A percentile compares a stretch with the other conserved stretches of the same genome.
phyloP scores from a whole-genome alignment of 2,329 filamentous ascomycete genomes.

The Cytospora piceae region DNA sequence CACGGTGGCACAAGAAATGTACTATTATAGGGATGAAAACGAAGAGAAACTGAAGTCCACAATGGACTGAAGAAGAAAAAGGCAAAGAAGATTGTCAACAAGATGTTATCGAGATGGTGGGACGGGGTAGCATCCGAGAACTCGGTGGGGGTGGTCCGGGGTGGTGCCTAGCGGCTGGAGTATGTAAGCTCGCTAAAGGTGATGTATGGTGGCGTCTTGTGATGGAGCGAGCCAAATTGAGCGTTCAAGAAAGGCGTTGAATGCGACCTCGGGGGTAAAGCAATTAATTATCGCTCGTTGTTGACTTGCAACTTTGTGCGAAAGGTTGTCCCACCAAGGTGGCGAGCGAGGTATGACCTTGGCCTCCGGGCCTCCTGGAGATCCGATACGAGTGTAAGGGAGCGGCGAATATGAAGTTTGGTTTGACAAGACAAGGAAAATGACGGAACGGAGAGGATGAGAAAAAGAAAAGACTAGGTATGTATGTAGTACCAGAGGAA shows the following conservation, averaged over 20 bases:
- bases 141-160: conserved; percentile 19
- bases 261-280: conserved; percentile 3
- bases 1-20: conserved; percentile 15
- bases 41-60: conserved; percentile 10
- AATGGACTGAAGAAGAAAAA: conserved; percentile 16
- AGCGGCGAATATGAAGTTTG: conserved; percentile 1
- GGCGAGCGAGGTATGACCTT: conserved; percentile 4
- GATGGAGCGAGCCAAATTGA: conserved; percentile 25
- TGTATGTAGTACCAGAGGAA: not conserved
- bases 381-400: not conserved
- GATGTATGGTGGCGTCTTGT: conserved; percentile 28
- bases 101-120: conserved; percentile 30
- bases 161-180: conserved; percentile 22
- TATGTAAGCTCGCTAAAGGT: conserved; percentile 31
- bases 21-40: conserved; percentile 15
- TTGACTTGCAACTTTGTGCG: not conserved
- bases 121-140: conserved; percentile 28
- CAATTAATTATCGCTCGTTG: not conserved
- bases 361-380: not conserved
- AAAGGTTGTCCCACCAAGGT: conserved; percentile 4
- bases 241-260: conserved; percentile 25
- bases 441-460: not conserved
- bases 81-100: conserved; percentile 22
- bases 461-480: conserved; percentile 13
- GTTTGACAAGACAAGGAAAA: conserved; percentile 3